A percentile compares a stretch with the other conserved stretches of the same genome.
These are phyloP conservation scores for Larix kaempferi DNA, from an alignment of 75 land plant species.

Conservation along the genomic window DNA sequence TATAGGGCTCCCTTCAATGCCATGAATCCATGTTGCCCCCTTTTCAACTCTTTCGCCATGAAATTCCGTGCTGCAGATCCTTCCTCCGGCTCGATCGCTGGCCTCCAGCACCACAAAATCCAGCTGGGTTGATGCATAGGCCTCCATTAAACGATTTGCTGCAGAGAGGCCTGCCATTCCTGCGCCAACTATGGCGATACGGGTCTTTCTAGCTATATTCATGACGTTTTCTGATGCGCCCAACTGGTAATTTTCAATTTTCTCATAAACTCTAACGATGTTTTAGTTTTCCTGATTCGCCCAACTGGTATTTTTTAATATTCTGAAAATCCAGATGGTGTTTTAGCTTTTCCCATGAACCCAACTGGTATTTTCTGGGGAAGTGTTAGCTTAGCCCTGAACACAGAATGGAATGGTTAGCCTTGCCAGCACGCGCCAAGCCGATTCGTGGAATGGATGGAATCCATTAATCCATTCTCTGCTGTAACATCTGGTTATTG, in stretches of 20 bases:
- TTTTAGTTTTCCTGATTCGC: too few species aligned
- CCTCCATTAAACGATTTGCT: constrained; percentile 19
- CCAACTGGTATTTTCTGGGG: not conserved
- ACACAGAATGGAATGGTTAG: too few species aligned
- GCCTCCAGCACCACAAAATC: constrained; percentile 26
- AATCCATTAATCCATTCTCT: too few species aligned
- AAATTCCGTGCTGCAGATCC: constrained; percentile 18
- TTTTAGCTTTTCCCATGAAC: too few species aligned
- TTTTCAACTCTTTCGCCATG: constrained; percentile 22
- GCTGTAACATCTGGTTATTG: too few species aligned
- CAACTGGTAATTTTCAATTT: not conserved
- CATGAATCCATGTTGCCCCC: constrained; percentile 40
- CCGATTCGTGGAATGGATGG: too few species aligned
- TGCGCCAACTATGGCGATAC: constrained; percentile 29
- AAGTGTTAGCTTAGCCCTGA: too few species aligned
- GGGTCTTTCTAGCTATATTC: constrained; percentile 15
- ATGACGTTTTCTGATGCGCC: not conserved
- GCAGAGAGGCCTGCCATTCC: constrained; percentile 39
- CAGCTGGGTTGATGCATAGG: not conserved
- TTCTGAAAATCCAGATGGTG: too few species aligned
- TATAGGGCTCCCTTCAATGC: constrained; percentile 31
- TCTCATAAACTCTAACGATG: too few species aligned
- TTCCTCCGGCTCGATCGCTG: constrained; percentile 23
- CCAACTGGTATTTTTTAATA: not conserved
- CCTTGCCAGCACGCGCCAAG: too few species aligned